Evolutionary conservation across 441 rosid species (phyloP).

Genomic region (Metrosideros polymorpha): DNA sequence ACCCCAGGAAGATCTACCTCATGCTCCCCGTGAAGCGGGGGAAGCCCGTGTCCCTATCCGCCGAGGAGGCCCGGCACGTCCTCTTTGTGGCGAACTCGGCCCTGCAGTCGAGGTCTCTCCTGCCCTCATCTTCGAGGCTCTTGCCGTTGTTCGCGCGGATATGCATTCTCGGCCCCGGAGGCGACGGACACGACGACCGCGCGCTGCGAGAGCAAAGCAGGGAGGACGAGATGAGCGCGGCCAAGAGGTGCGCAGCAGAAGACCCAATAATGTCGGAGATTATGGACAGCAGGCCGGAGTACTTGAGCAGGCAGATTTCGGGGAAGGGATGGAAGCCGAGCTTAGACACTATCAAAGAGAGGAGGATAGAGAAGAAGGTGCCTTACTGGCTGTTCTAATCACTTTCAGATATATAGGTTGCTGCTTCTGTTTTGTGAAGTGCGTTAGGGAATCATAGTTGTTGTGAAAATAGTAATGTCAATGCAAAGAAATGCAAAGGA

Average conservation of each 20-base stretch:
- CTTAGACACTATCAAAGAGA: constrained; percentile 74
- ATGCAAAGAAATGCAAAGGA: background rate
- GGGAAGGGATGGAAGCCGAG: constrained; percentile 90
- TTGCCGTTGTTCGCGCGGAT: constrained; percentile 46
- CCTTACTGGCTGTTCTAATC: constrained; percentile 35
- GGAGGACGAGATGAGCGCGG: constrained; percentile 13
- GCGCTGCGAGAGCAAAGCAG: background rate
- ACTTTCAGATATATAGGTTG: too few relatives aligned
- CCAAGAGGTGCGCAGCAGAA: background rate
- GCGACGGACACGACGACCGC: background rate
- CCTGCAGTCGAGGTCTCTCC: constrained; percentile 32
- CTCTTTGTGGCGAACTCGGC: constrained; percentile 38
- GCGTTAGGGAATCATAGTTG: background rate
- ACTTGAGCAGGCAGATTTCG: constrained; percentile 53
- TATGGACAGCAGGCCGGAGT: constrained; percentile 24
- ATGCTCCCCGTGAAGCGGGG: constrained; percentile 62
- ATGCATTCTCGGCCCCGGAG: constrained; percentile 14
- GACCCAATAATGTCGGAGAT: constrained; percentile 19
- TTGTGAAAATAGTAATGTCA: background rate
- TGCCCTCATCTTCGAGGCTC: constrained; percentile 15
- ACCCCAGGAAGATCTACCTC: constrained; percentile 41
- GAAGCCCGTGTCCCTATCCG: constrained; percentile 31
- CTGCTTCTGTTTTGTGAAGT: background rate
- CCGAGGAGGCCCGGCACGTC: constrained; percentile 43
- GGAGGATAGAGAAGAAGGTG: constrained; percentile 35